Evolutionary conservation across 2,329 filamentous ascomycete genomes (phyloP).

Genomic region (Aspergillus jensenii): DNA sequence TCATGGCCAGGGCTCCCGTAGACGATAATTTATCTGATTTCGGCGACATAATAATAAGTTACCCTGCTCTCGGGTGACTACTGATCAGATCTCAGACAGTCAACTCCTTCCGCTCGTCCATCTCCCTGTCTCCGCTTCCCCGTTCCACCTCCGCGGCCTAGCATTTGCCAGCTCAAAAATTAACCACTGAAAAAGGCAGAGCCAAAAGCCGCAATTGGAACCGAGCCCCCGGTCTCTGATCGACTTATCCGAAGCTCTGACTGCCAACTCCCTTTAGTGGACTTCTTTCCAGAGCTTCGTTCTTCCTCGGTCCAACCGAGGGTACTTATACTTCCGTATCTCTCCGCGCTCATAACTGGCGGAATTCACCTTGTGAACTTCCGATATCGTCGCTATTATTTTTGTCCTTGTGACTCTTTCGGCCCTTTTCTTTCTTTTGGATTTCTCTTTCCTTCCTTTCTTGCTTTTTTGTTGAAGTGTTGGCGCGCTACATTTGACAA

Average conservation of each 20-base stretch:
- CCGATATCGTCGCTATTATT: slow-evolving; percentile 23
- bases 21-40: background rate
- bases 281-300: background rate
- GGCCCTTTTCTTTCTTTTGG: slow-evolving; percentile 8
- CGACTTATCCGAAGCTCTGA: slow-evolving; percentile 21
- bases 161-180: background rate
- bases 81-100: background rate
- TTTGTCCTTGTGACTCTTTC: slow-evolving; percentile 15
- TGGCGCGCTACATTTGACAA: background rate
- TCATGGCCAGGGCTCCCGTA: background rate
- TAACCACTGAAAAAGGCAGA: background rate
- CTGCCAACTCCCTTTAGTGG: slow-evolving; percentile 1
- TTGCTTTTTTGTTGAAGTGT: background rate
- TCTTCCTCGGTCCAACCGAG: slow-evolving; percentile 20
- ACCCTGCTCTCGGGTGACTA: background rate
- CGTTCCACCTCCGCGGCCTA: slow-evolving; percentile 30
- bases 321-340: slow-evolving; percentile 36
- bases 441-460: slow-evolving; percentile 5
- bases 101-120: slow-evolving; percentile 37
- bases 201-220: slow-evolving; percentile 24
- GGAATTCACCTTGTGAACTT: slow-evolving; percentile 19
- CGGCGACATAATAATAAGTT: background rate
- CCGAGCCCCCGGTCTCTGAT: slow-evolving; percentile 21
- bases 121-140: slow-evolving; percentile 34
- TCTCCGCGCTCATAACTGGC: slow-evolving; percentile 26